Evolutionary conservation across 139 green algal genomes (phyloP), one percentile per base, ranked within the genome.

Genomic region (Asterochloris sp.): DNA sequence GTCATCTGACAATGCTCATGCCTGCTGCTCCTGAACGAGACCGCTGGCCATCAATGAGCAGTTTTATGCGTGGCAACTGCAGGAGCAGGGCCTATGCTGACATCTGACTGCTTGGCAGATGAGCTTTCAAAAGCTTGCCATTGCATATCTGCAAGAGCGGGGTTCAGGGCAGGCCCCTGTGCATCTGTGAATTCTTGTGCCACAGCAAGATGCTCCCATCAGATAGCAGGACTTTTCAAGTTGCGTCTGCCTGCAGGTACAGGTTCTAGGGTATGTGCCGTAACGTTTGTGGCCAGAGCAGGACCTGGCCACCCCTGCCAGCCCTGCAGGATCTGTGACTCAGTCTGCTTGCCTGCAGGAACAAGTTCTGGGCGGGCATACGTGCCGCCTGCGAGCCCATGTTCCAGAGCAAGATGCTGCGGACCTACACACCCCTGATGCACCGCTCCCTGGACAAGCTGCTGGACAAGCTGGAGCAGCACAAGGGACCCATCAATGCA

Each of bases 321-420:
- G 66, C 66, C 21, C 66, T 26, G 4, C 19, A 21, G 21, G 66
- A 26, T n/a, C n/a, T n/a, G 66, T 24, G 17, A 26, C 4, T 24
- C 66, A 71, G 66, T 21, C 66, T 71, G 66, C 66, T 38, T 12
- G 28, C 11, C 38, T 80, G 60, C 76, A 80, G 76, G 24, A 14
- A 80, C 76, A 80, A 80, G 60, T 80, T 80, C 60, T 80, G 76
- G 76, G 76, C 76, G 17, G 76, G 76, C 23, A 80, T 80, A 61
- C 67, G 76, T 54, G 76, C 76, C 11, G 68, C 60, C 8, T 80
- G 76, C 24, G 76, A 80, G 61, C 54, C 54, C 8, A 13, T 80
- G 54, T 80, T 80, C 54, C 76, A 80, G 13, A 69, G 60, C 47
- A 13, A 29, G 60, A 80, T 80, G 76, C 76, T 80, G 23, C 47